Conservation (phyloP, 176 grass and related monocot genomes). For the Cocos nucifera region DNA sequence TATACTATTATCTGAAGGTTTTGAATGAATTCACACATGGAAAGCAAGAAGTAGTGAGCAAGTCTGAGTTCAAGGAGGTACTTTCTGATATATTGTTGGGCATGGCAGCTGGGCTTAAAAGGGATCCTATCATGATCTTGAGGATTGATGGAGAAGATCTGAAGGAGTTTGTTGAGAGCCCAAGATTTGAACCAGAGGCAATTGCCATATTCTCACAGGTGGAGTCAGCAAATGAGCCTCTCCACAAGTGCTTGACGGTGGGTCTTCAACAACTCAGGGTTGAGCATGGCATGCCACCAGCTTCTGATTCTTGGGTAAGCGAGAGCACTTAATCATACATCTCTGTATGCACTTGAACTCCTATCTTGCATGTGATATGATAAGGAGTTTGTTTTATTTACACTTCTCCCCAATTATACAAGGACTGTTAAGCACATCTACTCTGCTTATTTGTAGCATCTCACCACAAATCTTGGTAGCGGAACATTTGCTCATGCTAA, state of each 20-base stretch:
- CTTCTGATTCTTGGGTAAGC: conserved; percentile 59
- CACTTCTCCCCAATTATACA: too few species aligned
- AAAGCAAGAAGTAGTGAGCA: conserved; percentile 59
- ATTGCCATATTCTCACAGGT: conserved; percentile 46
- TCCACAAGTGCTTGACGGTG: conserved; percentile 34
- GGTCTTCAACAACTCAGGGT: conserved; percentile 52
- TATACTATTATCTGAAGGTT: conserved; percentile 29
- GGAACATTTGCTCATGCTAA: too few species aligned
- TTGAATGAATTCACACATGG: conserved; percentile 66
- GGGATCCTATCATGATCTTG: conserved; percentile 77
- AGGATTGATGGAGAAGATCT: conserved; percentile 93
- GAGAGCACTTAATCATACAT: too few species aligned
- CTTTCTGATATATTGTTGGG: conserved; percentile 55
- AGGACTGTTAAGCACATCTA: too few species aligned
- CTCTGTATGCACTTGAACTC: too few species aligned
- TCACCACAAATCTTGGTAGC: too few species aligned
- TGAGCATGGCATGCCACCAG: conserved; percentile 72
- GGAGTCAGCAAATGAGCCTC: conserved; percentile 16
- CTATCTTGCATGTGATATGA: background rate
- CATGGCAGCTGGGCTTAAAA: conserved; percentile 83
- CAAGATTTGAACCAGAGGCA: conserved; percentile 38
- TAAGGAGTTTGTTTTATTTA: too few species aligned
- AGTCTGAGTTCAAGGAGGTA: conserved; percentile 62
- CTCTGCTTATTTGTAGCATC: too few species aligned
- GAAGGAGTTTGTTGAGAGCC: conserved; percentile 49